Percentiles rank a stretch among this genome's conserved stretches.
Conservation (phyloP, 805 yeast genomes). For the Yamadazyma ubonensis region DNA sequence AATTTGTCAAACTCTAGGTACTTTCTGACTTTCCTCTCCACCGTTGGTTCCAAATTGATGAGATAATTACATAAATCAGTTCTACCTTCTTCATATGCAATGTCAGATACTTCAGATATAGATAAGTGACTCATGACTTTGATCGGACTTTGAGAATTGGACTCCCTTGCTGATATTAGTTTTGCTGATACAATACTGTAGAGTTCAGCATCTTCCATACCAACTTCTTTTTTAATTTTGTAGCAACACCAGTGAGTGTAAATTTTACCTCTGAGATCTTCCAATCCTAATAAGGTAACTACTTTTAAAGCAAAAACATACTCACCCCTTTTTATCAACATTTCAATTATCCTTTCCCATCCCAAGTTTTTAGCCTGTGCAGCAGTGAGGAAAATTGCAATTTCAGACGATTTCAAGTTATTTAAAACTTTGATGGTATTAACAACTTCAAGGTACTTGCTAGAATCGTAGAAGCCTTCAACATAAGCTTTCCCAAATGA, state of each 20-base stretch:
- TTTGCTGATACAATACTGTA: constrained; percentile 48
- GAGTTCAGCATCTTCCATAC: constrained; percentile 58
- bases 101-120: constrained; percentile 56
- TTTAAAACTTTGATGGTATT: constrained; percentile 66
- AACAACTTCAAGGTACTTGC: constrained; percentile 61
- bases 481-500: constrained; percentile 75
- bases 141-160: neutral
- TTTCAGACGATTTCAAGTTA: constrained; percentile 57
- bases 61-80: constrained; percentile 61
- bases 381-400: constrained; percentile 70
- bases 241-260: constrained; percentile 79
- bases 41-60: constrained; percentile 65
- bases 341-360: constrained; percentile 51
- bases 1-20: constrained; percentile 71
- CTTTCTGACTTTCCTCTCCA: constrained; percentile 55
- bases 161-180: constrained; percentile 29
- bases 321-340: constrained; percentile 57
- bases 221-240: constrained; percentile 57
- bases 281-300: constrained; percentile 45
- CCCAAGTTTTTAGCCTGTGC: constrained; percentile 52
- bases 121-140: constrained; percentile 42
- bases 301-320: constrained; percentile 65
- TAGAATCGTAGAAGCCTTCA: constrained; percentile 52
- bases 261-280: constrained; percentile 42
- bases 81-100: constrained; percentile 83